Base-by-base conservation (phyloP, 176 grass and related monocot genomes). In the Eragrostis curvula region DNA sequence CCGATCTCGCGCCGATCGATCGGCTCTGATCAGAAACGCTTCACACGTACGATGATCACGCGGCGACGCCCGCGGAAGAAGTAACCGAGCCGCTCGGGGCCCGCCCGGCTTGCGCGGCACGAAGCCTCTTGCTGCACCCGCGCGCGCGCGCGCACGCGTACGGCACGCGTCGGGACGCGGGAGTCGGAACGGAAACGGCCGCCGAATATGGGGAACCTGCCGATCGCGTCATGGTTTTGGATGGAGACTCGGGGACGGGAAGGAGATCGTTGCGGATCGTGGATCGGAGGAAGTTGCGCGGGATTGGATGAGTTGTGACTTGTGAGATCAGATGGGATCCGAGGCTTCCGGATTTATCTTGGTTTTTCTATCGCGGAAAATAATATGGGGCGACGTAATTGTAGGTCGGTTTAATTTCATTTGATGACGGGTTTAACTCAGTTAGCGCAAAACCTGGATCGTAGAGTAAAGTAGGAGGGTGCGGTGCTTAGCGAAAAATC, bases 161-260 rank as follows among this genome's bases (percentile, higher is more conserved):
- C 28, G 28, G 13, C 27, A 15, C 27, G 60, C 29, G 21, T 39
- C 62, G 21, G 48, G 64, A 55, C 30, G 40, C 64, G 12, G 30
- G 48, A 68, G 48, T 55, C 78, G 47, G 78, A 56, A 24, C 30
- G 32, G 47, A 3, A 49, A 13, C 3, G 0, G 64, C 46, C 77
- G 77, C 62, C 16, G 62, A 53, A 25, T 52, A 50, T 39, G 62
- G 60, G 27, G 44, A 21, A n/a, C 57, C 58, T 30, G 75, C 76
- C 50, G 50, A 52, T 52, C 50, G 50, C 15, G 16, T n/a, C 55
- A 76, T 77, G 74, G 55, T 20, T 44, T 23, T 46, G 60, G 12
- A 27, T 32, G 36, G 9, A 10, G 8, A 49, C 12, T 36, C 2
- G 32, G 32, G 4, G 32, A 36, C 32, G 32, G 32, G 32, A 36